phyloP scores from a whole-genome alignment of 805 yeast genomes.

The Saturnispora galanensis region DNA sequence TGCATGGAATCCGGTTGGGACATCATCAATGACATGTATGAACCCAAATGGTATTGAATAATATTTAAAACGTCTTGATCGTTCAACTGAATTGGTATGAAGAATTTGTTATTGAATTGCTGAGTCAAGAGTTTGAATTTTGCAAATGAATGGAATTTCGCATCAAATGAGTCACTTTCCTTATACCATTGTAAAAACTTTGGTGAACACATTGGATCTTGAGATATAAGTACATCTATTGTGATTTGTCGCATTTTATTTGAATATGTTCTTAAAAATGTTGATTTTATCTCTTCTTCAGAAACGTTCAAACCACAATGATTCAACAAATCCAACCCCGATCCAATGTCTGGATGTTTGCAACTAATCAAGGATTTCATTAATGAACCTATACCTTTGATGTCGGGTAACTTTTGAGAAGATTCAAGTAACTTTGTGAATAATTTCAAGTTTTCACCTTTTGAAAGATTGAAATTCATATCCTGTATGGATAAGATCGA shows the following conservation, averaged over 20 bases:
- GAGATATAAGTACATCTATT: slow-evolving; percentile 14
- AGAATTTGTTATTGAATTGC: slow-evolving; percentile 1
- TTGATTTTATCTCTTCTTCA: not conserved
- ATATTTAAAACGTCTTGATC: not conserved
- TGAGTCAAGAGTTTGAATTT: slow-evolving; percentile 6
- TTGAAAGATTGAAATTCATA: slow-evolving; percentile 1
- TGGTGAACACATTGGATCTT: slow-evolving; percentile 14
- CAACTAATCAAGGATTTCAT: not conserved
- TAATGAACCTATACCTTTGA: slow-evolving; percentile 5
- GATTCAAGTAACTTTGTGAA: slow-evolving; percentile 1
- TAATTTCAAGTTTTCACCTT: slow-evolving; percentile 4
- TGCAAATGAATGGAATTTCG: slow-evolving; percentile 2
- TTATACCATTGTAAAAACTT: slow-evolving; percentile 8
- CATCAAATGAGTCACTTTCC: not conserved
- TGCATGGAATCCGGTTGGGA: not conserved
- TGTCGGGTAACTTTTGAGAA: not conserved
- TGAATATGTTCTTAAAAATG: slow-evolving; percentile 11
- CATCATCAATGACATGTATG: not conserved
- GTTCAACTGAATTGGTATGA: slow-evolving; percentile 3
- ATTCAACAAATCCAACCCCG: not conserved
- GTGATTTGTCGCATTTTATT: slow-evolving; percentile 15
- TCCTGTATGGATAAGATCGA: not conserved
- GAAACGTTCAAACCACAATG: not conserved
- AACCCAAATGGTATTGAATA: not conserved
- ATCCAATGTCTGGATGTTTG: not conserved